These are phyloP conservation scores for Trypanosoma boissoni DNA, from an alignment of 208 protist genomes.

Conservation along the genomic window DNA sequence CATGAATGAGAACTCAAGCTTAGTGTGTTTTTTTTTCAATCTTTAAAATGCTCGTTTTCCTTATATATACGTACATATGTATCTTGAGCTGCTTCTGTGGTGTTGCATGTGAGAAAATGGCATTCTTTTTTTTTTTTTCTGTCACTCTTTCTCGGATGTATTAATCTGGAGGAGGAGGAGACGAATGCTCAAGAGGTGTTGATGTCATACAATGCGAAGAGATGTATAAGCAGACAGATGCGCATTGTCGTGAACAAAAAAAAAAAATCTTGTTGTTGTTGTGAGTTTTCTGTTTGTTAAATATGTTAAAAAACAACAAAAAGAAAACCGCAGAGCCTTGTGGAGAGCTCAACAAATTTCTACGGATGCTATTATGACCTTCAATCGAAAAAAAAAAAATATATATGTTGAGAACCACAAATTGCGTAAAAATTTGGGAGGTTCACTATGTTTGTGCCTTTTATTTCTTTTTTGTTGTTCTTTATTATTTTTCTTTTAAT, in stretches of 20 bases:
- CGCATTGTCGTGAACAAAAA: no score
- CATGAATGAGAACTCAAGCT: background rate
- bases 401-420: no score
- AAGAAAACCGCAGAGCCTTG: no score
- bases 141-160: slow-evolving; percentile 8
- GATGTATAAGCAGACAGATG: no score
- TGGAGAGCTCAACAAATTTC: no score
- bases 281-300: no score
- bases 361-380: no score
- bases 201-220: background rate
- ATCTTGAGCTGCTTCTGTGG: background rate
- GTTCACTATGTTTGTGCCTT: slow-evolving; percentile 1
- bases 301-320: no score
- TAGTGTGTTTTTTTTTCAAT: background rate
- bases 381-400: no score
- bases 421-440: no score
- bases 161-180: background rate
- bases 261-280: no score
- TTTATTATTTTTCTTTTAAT: slow-evolving; percentile 14
- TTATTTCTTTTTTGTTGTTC: background rate
- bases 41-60: slow-evolving; percentile 3
- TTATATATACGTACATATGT: slow-evolving; percentile 2
- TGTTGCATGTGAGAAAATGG: background rate
- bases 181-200: background rate
- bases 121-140: slow-evolving; percentile 14